Evolutionary conservation across 2,329 filamentous ascomycete genomes (phyloP), one percentile per base, ranked within the genome.

Genomic region (Penicillium glabrum): DNA sequence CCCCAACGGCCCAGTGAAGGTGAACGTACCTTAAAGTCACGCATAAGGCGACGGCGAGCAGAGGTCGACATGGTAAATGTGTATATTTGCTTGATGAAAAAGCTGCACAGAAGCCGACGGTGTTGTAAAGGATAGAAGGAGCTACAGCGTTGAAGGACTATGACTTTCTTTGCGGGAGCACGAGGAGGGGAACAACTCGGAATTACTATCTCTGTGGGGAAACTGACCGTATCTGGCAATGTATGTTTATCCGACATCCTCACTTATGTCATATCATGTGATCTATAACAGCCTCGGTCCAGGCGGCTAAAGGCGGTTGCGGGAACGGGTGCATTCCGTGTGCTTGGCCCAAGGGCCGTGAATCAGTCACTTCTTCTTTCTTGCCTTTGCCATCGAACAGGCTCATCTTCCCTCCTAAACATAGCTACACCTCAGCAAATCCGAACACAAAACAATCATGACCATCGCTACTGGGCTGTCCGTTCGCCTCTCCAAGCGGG

Each of bases 11-110:
- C 21, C 41, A 35, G 46, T 37, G 21, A n/a, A 45, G 51, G 23
- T 23, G 50, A 41, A 64, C 85, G 59, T 76, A 96, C 92, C 89
- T 98, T 98, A 86, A 98, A 98, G 82, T 98, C 95, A 76, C 95
- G 90, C 95, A 99, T 98, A 76, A 99, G 83, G 74, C 95, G 91
- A 74, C 95, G 90, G 74, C 95, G 89, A 67, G 95, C 95, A 67
- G 93, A 90, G 62, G 95, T 98, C 69, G 93, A 98, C 93, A 91
- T 92, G 49, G 54, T 48, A 48, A 14, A 26, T 9, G 2, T n/a
- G 23, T 19, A 39, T 16, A 1, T 24, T 3, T 41, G 39, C 1
- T 21, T 41, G 10, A 21, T 21, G 39, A 1, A 41, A 41, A 23
- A 4, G 19, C n/a, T 41, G 10, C 39, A 41, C 39, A 41, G 11